A percentile compares a stretch with the other conserved stretches of the same genome.
Conservation (phyloP, 1,284 basidiomycete genomes). For the Rhodofomes roseus region DNA sequence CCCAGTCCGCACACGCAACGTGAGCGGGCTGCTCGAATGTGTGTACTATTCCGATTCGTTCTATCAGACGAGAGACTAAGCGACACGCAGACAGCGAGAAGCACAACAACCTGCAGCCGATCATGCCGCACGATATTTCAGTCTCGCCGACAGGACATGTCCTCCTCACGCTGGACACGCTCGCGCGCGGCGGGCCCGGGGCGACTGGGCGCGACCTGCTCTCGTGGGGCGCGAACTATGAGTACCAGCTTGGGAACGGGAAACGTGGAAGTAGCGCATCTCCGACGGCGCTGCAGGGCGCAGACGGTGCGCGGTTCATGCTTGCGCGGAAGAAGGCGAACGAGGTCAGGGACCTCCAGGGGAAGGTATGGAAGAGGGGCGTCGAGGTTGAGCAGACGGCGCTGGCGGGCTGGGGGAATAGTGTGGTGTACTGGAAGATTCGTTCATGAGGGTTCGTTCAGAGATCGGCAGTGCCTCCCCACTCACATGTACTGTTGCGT, state of each 20-base stretch:
- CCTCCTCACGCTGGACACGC: slow-evolving; percentile 72
- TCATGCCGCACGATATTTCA: slow-evolving; percentile 67
- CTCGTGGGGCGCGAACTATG: slow-evolving; percentile 67
- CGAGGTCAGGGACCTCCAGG: slow-evolving; percentile 62
- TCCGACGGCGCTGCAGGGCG: slow-evolving; percentile 55
- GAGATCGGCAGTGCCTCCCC: background rate
- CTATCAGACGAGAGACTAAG: background rate
- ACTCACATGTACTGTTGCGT: no score
- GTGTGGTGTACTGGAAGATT: slow-evolving; percentile 75
- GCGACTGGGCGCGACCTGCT: slow-evolving; percentile 58
- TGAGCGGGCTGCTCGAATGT: slow-evolving; percentile 87
- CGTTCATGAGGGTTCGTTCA: slow-evolving; percentile 18
- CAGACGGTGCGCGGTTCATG: slow-evolving; percentile 55
- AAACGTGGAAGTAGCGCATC: slow-evolving; percentile 72
- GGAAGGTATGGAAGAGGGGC: slow-evolving; percentile 61
- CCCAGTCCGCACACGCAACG: slow-evolving; percentile 74
- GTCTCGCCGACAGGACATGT: slow-evolving; percentile 80
- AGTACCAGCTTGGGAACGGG: slow-evolving; percentile 84
- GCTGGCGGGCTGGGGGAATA: slow-evolving; percentile 59
- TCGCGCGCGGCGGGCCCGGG: slow-evolving; percentile 40
- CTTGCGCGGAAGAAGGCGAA: slow-evolving; percentile 44
- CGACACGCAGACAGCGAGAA: slow-evolving; percentile 60
- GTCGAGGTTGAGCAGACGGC: slow-evolving; percentile 71
- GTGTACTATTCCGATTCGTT: slow-evolving; percentile 25
- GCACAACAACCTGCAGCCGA: slow-evolving; percentile 56